phyloP scores from a whole-genome alignment of 768 basidiomycete genomes.

The Rhizopogon salebrosus region DNA sequence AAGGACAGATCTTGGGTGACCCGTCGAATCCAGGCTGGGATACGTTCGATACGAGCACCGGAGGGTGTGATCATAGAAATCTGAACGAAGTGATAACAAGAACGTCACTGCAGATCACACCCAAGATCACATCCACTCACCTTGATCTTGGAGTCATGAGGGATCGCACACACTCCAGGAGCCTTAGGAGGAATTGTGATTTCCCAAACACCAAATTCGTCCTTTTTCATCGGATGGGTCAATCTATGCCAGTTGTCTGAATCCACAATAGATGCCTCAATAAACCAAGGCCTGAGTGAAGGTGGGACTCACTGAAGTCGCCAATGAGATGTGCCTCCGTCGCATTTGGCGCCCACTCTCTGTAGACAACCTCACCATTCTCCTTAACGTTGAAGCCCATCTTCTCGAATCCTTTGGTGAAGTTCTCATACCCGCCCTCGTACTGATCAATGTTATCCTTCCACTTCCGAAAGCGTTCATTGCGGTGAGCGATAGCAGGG shows the following conservation, averaged over 20 bases:
- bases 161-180: conserved; percentile 74
- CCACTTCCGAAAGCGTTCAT: conserved; percentile 69
- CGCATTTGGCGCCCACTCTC: conserved; percentile 97
- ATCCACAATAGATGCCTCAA: conserved; percentile 1
- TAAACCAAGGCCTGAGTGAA: neutral
- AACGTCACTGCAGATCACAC: neutral
- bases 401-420: conserved; percentile 47
- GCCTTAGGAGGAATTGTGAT: conserved; percentile 64
- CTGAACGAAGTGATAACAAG: conserved; percentile 33
- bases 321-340: conserved; percentile 80
- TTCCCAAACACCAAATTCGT: conserved; percentile 88
- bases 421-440: conserved; percentile 82
- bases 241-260: conserved; percentile 84
- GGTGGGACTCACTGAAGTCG: conserved; percentile 81
- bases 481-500: conserved; percentile 61
- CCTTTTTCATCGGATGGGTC: conserved; percentile 81
- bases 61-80: conserved; percentile 85
- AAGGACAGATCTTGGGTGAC: conserved; percentile 91
- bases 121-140: conserved; percentile 32
- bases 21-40: conserved; percentile 92
- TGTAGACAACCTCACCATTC: conserved; percentile 71
- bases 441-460: conserved; percentile 66
- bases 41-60: conserved; percentile 80
- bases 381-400: conserved; percentile 72
- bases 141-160: conserved; percentile 95